These are phyloP conservation scores for Globisporangium abappressorium DNA, from an alignment of 352 stramenopile genomes.

Conservation along the genomic window DNA sequence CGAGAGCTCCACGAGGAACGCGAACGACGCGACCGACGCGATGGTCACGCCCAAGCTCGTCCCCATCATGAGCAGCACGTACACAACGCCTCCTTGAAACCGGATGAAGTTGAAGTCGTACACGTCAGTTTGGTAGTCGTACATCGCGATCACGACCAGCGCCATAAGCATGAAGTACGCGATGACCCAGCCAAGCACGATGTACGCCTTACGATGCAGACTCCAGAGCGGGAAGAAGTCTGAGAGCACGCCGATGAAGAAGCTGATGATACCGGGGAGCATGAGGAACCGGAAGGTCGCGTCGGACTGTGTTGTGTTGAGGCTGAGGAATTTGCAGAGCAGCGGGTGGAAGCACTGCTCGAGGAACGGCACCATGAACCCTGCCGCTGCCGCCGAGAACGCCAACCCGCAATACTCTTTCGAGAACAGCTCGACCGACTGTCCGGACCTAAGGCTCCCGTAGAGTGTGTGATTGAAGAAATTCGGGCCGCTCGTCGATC, in stretches of 20 bases:
- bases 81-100: constrained; percentile 60
- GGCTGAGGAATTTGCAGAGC: constrained; percentile 51
- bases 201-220: constrained; percentile 79
- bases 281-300: constrained; percentile 53
- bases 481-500: constrained; percentile 48
- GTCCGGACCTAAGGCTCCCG: constrained; percentile 54
- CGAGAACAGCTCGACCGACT: constrained; percentile 55
- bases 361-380: constrained; percentile 71
- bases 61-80: constrained; percentile 70
- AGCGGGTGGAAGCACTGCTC: constrained; percentile 61
- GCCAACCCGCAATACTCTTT: constrained; percentile 58
- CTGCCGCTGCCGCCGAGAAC: constrained; percentile 48
- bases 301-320: constrained; percentile 42
- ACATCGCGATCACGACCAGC: constrained; percentile 54
- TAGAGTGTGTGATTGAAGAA: constrained; percentile 80
- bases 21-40: constrained; percentile 52
- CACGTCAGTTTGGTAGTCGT: constrained; percentile 38
- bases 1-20: constrained; percentile 74
- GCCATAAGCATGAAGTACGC: constrained; percentile 70
- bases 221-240: constrained; percentile 77
- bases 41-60: constrained; percentile 61
- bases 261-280: constrained; percentile 55
- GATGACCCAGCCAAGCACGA: constrained; percentile 67
- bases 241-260: constrained; percentile 75
- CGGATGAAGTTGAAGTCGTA: constrained; percentile 40